Base-by-base conservation (phyloP, 306 rosid genomes). In the Dicorynia guianensis region DNA sequence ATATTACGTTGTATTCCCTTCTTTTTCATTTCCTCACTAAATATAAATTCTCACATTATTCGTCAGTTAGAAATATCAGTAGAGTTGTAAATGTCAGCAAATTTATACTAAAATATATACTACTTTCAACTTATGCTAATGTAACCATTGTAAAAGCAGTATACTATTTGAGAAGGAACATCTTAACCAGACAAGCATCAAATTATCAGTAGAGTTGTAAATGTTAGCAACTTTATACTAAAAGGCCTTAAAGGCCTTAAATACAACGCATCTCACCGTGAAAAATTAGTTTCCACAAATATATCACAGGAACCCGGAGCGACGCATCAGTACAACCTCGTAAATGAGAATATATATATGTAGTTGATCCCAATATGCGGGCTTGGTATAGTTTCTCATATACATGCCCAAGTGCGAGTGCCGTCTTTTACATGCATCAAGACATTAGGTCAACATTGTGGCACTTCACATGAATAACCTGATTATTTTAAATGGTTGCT, bases 351-450 rank as follows among this genome's bases (percentile, higher is more conserved):
- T 25, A 50, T 3, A 33, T 63, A 34, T 36, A 48, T n/a, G 30
- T 17, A 40, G n/a, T 35, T 19, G 18, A 58, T 5, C 20, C 7
- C 43, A 67, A 77, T 53, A 64, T 48, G 43, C 10, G 3, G 61
- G 77, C 67, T 33, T 36, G 64, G 62, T 55, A 61, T 20, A 66
- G 17, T 54, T 72, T 69, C 56, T 34, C 81, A 33, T 54, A 25
- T 25, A 1, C 2, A 60, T 46, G 69, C 58, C 73, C 63, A 82
- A 52, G 71, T 73, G 2, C 69, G 74, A 82, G 71, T 57, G 79
- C 48, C 30, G 64, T 20, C 18, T 42, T 46, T 42, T 25, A 25
- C 30, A 25, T 49, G 34, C 30, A 40, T 12, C 33, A 17, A 55
- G 59, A 9, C 3, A 19, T 15, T 15, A 17, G 46, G 18, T 25